A percentile compares a stretch with the other conserved stretches of the same genome.
Evolutionary conservation across 2,329 filamentous ascomycete genomes (phyloP).

Genomic region (Didymella pinodella): DNA sequence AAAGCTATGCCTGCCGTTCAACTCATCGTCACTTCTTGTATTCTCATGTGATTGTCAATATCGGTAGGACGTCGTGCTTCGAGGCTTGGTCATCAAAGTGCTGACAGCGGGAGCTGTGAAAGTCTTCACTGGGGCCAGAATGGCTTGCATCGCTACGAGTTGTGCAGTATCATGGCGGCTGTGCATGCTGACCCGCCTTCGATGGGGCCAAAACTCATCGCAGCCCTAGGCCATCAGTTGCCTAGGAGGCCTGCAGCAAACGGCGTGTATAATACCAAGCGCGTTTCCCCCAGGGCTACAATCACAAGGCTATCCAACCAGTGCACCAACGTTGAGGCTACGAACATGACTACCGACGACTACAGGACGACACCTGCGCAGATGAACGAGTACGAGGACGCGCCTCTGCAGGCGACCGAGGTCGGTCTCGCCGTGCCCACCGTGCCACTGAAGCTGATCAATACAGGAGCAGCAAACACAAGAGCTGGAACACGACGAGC

Average conservation of each 20-base stretch:
- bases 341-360: too few relatives aligned
- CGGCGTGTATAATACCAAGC: conserved; percentile 28
- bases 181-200: conserved; percentile 28
- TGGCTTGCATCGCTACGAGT: background rate
- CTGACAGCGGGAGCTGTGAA: background rate
- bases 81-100: background rate
- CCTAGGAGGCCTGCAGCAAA: conserved; percentile 43
- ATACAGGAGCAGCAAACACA: conserved; percentile 29
- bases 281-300: background rate
- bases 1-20: conserved; percentile 19
- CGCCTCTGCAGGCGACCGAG: conserved; percentile 28
- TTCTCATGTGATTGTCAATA: background rate
- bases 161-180: conserved; percentile 26
- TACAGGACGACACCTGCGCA: too few relatives aligned
- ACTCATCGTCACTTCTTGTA: background rate
- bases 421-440: conserved; percentile 28
- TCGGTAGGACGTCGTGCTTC: background rate
- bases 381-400: conserved; percentile 14
- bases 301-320: background rate
- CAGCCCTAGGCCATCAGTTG: conserved; percentile 27
- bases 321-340: too few relatives aligned
- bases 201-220: conserved; percentile 24
- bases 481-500: conserved; percentile 19
- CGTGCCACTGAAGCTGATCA: conserved; percentile 37
- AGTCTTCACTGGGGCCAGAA: background rate